Base-by-base conservation (phyloP, 1,139 yeast species). In the Ogataea hybrid region DNA sequence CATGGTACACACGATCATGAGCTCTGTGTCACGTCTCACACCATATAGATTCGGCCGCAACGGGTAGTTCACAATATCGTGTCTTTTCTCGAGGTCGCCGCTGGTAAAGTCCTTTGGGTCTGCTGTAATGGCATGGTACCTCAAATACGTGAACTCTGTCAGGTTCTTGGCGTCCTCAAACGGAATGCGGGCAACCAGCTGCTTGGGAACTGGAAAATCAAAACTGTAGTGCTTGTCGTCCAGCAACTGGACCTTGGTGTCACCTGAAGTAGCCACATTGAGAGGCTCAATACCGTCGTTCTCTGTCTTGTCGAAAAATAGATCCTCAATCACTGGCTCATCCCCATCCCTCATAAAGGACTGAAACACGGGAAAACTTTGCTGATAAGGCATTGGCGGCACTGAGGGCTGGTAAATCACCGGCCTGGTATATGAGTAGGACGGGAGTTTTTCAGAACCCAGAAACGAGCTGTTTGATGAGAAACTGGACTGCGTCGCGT, bases 91-190 rank as follows among this genome's bases (percentile, higher is more conserved):
- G 61, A 80, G 81, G 51, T 75, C 70, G 53, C 70, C 73, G 6
- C 65, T 58, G 32, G 63, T 65, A 56, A 79, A 85, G 51, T 81
- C 79, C 14, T 79, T 73, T 0, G 94, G 90, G 40, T 88, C 92
- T 54, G 89, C 80, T 1, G 95, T 85, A 29, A 83, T 85, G 0
- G 90, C 95, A 31, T 87, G 80, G 64, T 85, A 86, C 48, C 95
- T 69, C 77, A 85, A 71, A 53, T 80, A 81, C 2, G 84, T 71
- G 70, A 84, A 84, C 63, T 85, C 95, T 37, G 87, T 72, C 41
- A 71, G 73, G 37, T 54, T 44, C 25, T 69, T 75, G 10, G 72
- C 69, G 49, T 74, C 70, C 42, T 69, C 69, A 62, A 71, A 68
- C 41, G 77, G 70, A 51, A 77, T 75, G 39, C 77, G 77, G 34